Evolutionary conservation across 129 eudicot species (phyloP), one percentile per base, ranked within the genome.

Genomic region (Saussurea involucrata): DNA sequence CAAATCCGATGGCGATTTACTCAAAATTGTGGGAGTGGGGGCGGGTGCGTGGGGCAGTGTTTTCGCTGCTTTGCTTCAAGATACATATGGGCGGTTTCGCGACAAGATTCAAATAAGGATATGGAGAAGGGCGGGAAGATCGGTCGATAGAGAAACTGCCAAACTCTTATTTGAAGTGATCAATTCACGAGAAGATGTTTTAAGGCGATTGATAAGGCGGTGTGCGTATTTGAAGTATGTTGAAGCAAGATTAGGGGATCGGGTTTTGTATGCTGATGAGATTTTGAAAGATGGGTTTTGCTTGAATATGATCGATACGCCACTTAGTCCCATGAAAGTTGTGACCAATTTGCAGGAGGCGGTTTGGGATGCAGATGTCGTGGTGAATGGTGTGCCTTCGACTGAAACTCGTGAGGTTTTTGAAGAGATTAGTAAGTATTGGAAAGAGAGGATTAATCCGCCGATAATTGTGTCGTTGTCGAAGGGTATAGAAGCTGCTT

Each of bases 401-500:
- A 88, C 92, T 8, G 92, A 88, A 67, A 88, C 92, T 1, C 76
- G 87, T 2, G 92, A 80, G 75, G 87, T 88, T 24, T 88, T 88
- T 71, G 87, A 88, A 71, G 98, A 90, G 85, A 93, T 93, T 22
- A 80, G 91, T 31, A 74, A 78, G 67, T 93, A 93, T 77, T 93
- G 98, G 98, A 90, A 93, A 69, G 97, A 93, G 81, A 87, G 97
- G 46, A 82, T 88, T 70, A 87, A 74, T 21, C 64, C 80, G 11
- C 98, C 98, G 0, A 76, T 93, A 20, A 88, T 93, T 17, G 83
- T 93, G 3, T 93, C 98, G 11, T 84, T 93, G 84, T 92, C 98
- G 0, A 93, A 93, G 91, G 98, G 98, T 17, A 90, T 93, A 57
- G 97, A 92, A 83, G 98, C 98, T 57, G 97, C 90, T 69, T 53